phyloP scores from a whole-genome alignment of 768 basidiomycete species.

The Trametes gibbosa region DNA sequence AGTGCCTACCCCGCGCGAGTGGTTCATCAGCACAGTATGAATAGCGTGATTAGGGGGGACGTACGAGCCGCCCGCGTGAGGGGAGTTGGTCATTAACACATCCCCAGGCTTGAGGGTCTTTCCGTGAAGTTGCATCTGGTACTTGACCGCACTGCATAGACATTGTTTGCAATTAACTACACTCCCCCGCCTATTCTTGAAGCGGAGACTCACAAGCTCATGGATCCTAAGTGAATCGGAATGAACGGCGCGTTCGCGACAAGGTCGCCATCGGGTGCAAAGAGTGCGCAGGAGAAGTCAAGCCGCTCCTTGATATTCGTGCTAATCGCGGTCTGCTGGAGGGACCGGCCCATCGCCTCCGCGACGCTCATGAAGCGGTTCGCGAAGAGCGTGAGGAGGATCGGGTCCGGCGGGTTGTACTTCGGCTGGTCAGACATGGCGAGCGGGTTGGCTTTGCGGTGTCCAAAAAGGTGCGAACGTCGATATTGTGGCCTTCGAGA shows the following conservation, averaged over 20 bases:
- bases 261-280: conserved; percentile 90
- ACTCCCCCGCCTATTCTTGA: too few species aligned
- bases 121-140: conserved; percentile 79
- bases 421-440: conserved; percentile 19
- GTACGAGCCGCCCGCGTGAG: conserved; percentile 84
- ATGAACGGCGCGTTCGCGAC: conserved; percentile 95
- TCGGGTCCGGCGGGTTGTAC: conserved; percentile 66
- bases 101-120: conserved; percentile 81
- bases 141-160: conserved; percentile 67
- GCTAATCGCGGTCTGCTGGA: conserved; percentile 88
- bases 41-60: conserved; percentile 30
- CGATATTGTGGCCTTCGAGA: too few species aligned
- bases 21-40: not conserved
- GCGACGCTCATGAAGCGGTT: conserved; percentile 98
- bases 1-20: conserved; percentile 42
- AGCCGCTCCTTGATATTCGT: conserved; percentile 96
- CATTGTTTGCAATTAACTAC: not conserved
- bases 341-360: conserved; percentile 90
- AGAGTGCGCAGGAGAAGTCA: conserved; percentile 93
- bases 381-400: conserved; percentile 86
- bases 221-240: conserved; percentile 82
- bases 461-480: too few species aligned
- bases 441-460: not conserved
- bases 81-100: conserved; percentile 91
- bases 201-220: conserved; percentile 72